Conservation (phyloP, 2,329 filamentous ascomycete genomes). For the Xylariaceae sp. region DNA sequence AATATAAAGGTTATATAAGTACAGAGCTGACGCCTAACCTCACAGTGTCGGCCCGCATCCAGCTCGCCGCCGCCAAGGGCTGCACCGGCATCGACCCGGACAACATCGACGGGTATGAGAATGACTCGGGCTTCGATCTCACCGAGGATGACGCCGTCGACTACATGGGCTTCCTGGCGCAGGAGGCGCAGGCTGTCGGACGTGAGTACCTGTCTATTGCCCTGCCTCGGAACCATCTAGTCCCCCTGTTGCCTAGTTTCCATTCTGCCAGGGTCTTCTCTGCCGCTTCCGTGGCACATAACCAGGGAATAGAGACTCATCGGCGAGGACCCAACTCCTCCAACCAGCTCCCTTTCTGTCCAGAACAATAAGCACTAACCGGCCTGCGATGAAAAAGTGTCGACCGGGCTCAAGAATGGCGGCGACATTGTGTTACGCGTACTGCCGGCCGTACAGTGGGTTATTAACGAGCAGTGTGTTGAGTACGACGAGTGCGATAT, state of each 20-base stretch:
- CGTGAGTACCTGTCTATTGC: too few relatives aligned
- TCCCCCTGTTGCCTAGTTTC: too few relatives aligned
- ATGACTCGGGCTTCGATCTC: constrained; percentile 54
- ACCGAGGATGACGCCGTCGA: constrained; percentile 48
- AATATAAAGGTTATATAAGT: too few relatives aligned
- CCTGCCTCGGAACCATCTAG: too few relatives aligned
- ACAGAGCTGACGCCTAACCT: background rate
- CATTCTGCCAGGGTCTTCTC: too few relatives aligned
- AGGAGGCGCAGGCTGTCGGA: constrained; percentile 42
- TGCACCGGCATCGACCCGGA: constrained; percentile 66
- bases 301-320: too few relatives aligned
- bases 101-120: constrained; percentile 61
- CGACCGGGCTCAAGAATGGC: constrained; percentile 67
- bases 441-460: constrained; percentile 49
- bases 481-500: constrained; percentile 51
- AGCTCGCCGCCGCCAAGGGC: constrained; percentile 51
- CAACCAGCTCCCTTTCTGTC: too few relatives aligned
- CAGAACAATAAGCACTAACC: too few relatives aligned
- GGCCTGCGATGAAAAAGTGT: too few relatives aligned
- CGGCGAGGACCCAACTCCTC: too few relatives aligned
- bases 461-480: constrained; percentile 63
- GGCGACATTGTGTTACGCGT: constrained; percentile 47
- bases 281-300: too few relatives aligned
- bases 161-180: constrained; percentile 54
- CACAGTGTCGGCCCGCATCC: constrained; percentile 46